Conservation (phyloP, 805 yeast genomes). For the Teunomyces panamensis region DNA sequence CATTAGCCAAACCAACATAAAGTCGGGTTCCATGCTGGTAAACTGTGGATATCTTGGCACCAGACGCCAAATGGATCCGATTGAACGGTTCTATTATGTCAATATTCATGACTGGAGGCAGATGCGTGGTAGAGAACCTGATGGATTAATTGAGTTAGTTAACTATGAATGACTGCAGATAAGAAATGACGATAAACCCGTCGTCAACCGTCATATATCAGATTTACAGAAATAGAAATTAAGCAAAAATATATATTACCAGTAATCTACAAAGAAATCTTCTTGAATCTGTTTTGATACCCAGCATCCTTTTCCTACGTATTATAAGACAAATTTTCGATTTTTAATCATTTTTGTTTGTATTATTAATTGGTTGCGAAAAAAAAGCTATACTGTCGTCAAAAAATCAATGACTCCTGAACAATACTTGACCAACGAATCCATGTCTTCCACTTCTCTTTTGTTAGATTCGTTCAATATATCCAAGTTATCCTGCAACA, state of each 20-base stretch:
- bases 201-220: no score
- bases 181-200: no score
- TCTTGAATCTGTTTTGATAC: no score
- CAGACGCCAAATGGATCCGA: slow-evolving; percentile 27
- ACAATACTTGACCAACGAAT: slow-evolving; percentile 71
- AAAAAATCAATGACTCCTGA: slow-evolving; percentile 73
- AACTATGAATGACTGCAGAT: no score
- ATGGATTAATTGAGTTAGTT: no score
- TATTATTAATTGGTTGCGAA: background rate
- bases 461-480: slow-evolving; percentile 47
- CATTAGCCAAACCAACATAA: slow-evolving; percentile 34
- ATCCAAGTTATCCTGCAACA: slow-evolving; percentile 45
- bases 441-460: slow-evolving; percentile 48
- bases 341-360: background rate
- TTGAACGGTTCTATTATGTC: slow-evolving; percentile 37
- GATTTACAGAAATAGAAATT: no score
- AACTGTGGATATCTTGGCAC: slow-evolving; percentile 22
- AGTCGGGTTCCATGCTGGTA: slow-evolving; percentile 16
- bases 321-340: background rate
- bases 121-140: no score
- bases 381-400: slow-evolving; percentile 30
- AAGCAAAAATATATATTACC: no score
- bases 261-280: no score
- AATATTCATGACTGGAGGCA: slow-evolving; percentile 27
- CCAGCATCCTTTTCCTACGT: background rate